Percentiles rank a stretch among this genome's conserved stretches.
Evolutionary conservation across 192 early-diverging fungal species (phyloP).

Genomic region (Mortierella hygrophila): DNA sequence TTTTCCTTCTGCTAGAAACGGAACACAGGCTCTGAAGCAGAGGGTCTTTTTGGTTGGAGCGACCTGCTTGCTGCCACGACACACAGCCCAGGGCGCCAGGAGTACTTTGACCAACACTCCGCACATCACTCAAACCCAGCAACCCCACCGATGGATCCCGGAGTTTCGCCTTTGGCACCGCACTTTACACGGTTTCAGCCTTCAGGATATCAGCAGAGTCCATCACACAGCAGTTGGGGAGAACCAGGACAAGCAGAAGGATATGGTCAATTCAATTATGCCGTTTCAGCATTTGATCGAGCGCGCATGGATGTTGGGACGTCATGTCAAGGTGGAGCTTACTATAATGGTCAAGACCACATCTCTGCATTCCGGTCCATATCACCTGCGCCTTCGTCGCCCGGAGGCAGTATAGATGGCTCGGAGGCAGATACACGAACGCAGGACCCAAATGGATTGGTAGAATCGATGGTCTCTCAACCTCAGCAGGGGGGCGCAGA

Average conservation of each 20-base stretch:
- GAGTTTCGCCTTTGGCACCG: neutral
- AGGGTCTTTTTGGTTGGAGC: conserved; percentile 16
- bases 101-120: conserved; percentile 9
- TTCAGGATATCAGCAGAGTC: conserved; percentile 3
- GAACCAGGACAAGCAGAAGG: neutral
- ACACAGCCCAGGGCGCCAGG: neutral
- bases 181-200: neutral
- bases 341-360: neutral
- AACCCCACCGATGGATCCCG: conserved; percentile 28
- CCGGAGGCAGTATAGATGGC: conserved; percentile 6
- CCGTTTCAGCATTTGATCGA: neutral
- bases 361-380: conserved; percentile 12
- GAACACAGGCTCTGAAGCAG: neutral
- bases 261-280: neutral
- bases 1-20: conserved; percentile 14
- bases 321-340: neutral
- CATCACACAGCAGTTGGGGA: neutral
- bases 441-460: neutral
- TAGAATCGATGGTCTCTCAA: neutral
- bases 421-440: neutral
- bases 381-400: conserved; percentile 32
- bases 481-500: neutral
- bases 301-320: conserved; percentile 10
- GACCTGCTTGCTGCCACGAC: conserved; percentile 3
- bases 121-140: conserved; percentile 11